Evolutionary conservation across 768 basidiomycete genomes (phyloP).

Genomic region (Kwoniella europaea): DNA sequence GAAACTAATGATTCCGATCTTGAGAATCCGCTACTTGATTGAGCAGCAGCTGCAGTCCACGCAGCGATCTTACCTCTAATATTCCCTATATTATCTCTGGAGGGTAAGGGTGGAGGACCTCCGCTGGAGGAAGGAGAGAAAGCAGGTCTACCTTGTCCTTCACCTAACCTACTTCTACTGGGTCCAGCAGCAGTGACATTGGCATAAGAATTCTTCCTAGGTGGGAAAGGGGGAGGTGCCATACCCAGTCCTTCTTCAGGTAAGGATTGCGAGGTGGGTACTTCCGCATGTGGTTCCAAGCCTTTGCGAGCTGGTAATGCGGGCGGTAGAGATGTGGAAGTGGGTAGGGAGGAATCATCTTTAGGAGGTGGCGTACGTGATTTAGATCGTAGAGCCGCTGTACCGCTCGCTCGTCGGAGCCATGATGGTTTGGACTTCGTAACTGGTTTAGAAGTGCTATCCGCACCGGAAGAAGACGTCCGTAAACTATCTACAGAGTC

Average conservation of each 20-base stretch:
- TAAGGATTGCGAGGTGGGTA: slow-evolving; percentile 16
- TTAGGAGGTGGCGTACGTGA: slow-evolving; percentile 33
- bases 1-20: slow-evolving; percentile 41
- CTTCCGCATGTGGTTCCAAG: slow-evolving; percentile 2
- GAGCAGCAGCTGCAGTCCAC: slow-evolving; percentile 38
- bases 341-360: slow-evolving; percentile 30
- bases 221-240: slow-evolving; percentile 30
- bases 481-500: slow-evolving; percentile 15
- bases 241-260: slow-evolving; percentile 13
- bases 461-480: slow-evolving; percentile 12
- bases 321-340: slow-evolving; percentile 40
- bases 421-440: slow-evolving; percentile 48
- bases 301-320: slow-evolving; percentile 42
- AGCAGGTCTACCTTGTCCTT: slow-evolving; percentile 45
- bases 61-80: slow-evolving; percentile 46
- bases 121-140: slow-evolving; percentile 31
- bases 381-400: slow-evolving; percentile 38
- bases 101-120: slow-evolving; percentile 33
- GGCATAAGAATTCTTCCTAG: slow-evolving; percentile 36
- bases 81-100: slow-evolving; percentile 40
- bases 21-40: slow-evolving; percentile 22
- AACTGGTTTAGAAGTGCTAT: slow-evolving; percentile 25
- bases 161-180: slow-evolving; percentile 37
- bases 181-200: slow-evolving; percentile 26
- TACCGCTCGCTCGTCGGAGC: slow-evolving; percentile 45